Conservation (phyloP, 78 protist species). For the Cavenderia fasciculata region DNA sequence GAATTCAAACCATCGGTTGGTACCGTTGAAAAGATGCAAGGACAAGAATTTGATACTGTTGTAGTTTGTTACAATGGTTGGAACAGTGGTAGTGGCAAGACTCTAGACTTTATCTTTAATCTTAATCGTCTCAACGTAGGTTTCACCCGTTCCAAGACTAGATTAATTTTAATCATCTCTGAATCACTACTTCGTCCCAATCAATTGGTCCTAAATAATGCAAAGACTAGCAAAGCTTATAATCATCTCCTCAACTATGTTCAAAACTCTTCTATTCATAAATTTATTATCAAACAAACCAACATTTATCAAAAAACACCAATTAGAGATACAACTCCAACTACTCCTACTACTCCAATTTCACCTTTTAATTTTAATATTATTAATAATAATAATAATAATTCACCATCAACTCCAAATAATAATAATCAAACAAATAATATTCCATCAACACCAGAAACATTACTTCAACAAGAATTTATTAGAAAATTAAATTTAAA, state of each 20-base stretch:
- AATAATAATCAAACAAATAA: too few species aligned
- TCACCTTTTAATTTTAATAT: too few species aligned
- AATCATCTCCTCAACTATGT: slow-evolving; percentile 3
- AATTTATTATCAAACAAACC: not conserved
- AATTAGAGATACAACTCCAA: not conserved
- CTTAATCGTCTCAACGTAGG: slow-evolving; percentile 54
- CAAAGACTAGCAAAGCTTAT: slow-evolving; percentile 14
- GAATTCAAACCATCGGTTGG: slow-evolving; percentile 17
- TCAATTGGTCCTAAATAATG: slow-evolving; percentile 26
- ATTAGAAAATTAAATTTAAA: too few species aligned
- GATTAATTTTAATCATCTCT: slow-evolving; percentile 43
- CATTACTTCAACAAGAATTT: too few species aligned
- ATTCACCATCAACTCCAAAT: too few species aligned
- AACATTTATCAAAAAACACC: not conserved
- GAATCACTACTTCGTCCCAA: slow-evolving; percentile 20
- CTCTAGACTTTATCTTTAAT: slow-evolving; percentile 40
- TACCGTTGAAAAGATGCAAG: slow-evolving; percentile 60
- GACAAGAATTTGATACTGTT: slow-evolving; percentile 58
- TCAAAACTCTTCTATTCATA: slow-evolving; percentile 26
- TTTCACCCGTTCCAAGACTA: slow-evolving; percentile 39
- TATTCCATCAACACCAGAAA: too few species aligned
- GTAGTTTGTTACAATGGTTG: slow-evolving; percentile 66
- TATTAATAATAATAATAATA: too few species aligned
- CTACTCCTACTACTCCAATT: not conserved
- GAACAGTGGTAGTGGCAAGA: slow-evolving; percentile 1